Evolutionary conservation across 805 yeast genomes (phyloP), one percentile per base, ranked within the genome.

Genomic region (Clavispora vitiphila): DNA sequence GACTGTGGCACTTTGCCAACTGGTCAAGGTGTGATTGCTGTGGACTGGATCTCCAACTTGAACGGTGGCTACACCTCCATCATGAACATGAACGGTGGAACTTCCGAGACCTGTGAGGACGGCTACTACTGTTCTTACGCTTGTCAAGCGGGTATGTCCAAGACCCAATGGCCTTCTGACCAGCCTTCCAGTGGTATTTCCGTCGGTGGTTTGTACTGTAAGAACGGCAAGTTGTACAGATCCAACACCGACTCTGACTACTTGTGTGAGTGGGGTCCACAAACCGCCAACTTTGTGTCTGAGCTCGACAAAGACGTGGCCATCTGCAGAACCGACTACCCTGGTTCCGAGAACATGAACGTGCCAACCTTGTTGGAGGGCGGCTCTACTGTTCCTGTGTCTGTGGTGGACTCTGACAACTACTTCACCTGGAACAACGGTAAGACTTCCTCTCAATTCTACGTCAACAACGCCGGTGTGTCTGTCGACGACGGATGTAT

Each of bases 281-380:
- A 79, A 41, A 64, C 82, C 39, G 95, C 95, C 37, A 60, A 65
- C 40, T 90, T 85, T 54, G 83, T 74, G 44, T 78, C 80, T 56
- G 72, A 85, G 55, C 67, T 86, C 44, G 59, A 64, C 51, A 62
- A 83, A 46, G 74, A 75, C 40, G 89, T 91, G 56, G 91, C 98
- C 46, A 70, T 93, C 58, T 93, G 99, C 78, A 86, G 97, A 76
- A 91, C 99, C 48, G 99, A 91, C 67, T 91, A 91, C 80, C 99
- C 99, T 61, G 99, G 99, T 72, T 83, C 96, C 51, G 99, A 91
- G 75, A 89, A 89, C 78, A 93, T 91, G 98, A 95, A 83, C 53
- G 77, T 91, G 48, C 98, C 99, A 64, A 90, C 98, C 46, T 72
- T 78, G 49, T 84, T 90, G 40, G 64, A 62, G 25, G 85, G 83